A percentile compares a stretch with the other conserved stretches of the same genome.
These are phyloP conservation scores for Cercospora sp. DNA, from an alignment of 2,329 filamentous ascomycete genomes.

Conservation along the genomic window DNA sequence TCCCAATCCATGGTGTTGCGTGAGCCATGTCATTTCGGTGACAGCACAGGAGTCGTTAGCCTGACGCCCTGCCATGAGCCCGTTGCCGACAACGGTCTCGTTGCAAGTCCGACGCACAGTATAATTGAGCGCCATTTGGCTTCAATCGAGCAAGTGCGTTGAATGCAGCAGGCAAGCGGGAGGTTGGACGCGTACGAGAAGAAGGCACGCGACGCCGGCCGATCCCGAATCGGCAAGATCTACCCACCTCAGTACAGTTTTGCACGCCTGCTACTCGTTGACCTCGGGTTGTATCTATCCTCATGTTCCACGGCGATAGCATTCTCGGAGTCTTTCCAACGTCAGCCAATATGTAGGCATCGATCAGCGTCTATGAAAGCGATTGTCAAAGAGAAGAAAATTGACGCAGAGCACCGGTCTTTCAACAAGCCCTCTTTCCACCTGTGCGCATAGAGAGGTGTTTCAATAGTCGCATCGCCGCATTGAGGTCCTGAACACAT, in stretches of 20 bases:
- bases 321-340: background rate
- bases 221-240: background rate
- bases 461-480: background rate
- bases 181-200: background rate
- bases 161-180: background rate
- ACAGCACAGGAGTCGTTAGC: background rate
- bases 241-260: background rate
- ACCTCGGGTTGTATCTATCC: background rate
- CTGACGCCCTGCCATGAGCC: background rate
- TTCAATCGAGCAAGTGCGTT: background rate
- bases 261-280: background rate
- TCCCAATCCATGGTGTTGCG: background rate
- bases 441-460: background rate
- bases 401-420: background rate
- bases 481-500: background rate
- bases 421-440: background rate
- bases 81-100: background rate
- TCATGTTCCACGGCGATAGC: too few species aligned
- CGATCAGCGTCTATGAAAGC: background rate
- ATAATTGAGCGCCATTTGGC: background rate
- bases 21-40: background rate
- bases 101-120: background rate
- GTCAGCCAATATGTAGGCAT: background rate
- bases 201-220: background rate
- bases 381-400: background rate